Evolutionary conservation across 805 yeast species (phyloP), one percentile per base, ranked within the genome.

Genomic region (Torulaspora delbrueckii): DNA sequence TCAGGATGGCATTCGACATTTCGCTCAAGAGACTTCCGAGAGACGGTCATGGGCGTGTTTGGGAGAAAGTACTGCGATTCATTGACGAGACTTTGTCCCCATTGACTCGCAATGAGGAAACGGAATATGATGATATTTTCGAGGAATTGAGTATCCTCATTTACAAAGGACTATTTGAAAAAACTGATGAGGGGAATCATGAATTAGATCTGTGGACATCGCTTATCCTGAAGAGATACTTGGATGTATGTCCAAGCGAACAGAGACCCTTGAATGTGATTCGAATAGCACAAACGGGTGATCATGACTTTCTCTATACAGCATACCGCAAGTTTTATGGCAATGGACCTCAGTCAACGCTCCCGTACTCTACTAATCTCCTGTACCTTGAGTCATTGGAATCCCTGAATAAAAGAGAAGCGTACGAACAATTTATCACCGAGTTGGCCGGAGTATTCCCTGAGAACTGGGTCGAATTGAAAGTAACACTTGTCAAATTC

Each of bases 401-500:
- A 24, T 16, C 46, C 12, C 27, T 47, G 28, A 6, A 39, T 10
- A 32, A 40, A 37, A 54, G 54, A 22, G 23, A 28, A 0, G 56
- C 58, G n/a, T 65, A 71, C 30, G 75, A 71, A 39, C 50, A 49
- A 0, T 63, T 54, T 18, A 16, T 41, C 19, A 13, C 5, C 6
- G 30, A 34, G 26, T 13, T 54, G 40, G 40, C 33, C 9, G 24
- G 40, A 1, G 67, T 63, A 42, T 85, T 76, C 54, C 81, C 88
- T 0, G 87, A 82, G 53, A 87, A 83, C 54, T 59, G 67, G 31
- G 78, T 80, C 2, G 67, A 64, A 19, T 64, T 84, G 13, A 70
- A 71, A 30, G 68, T 75, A 3, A 66, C 71, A 47, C 57, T 77
- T 35, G 79, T 85, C 0, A 63, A 66, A 4, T 81, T 73, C 56